Evolutionary conservation across 306 rosid genomes (phyloP).

Genomic region (Cicer bijugum): DNA sequence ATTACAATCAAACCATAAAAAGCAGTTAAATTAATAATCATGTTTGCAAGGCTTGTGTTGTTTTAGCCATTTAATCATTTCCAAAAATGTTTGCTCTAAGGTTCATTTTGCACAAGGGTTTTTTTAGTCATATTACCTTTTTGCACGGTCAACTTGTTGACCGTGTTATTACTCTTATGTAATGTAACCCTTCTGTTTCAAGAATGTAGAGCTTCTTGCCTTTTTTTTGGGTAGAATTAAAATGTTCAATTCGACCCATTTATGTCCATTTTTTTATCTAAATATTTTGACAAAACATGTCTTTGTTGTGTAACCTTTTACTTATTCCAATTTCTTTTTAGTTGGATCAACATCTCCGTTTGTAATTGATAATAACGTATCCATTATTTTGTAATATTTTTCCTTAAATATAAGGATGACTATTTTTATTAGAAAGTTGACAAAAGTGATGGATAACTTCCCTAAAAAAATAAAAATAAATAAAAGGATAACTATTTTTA

Average conservation of each 20-base stretch:
- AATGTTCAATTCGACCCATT: constrained; percentile 43
- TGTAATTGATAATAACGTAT: not conserved
- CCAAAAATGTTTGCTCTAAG: constrained; percentile 56
- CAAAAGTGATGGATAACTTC: too few relatives aligned
- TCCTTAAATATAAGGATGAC: too few relatives aligned
- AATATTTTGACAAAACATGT: constrained; percentile 44
- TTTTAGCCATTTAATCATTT: constrained; percentile 39
- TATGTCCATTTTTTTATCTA: constrained; percentile 37
- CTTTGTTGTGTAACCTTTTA: constrained; percentile 49
- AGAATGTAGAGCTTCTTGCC: not conserved
- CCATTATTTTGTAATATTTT: not conserved
- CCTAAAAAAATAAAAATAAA: too few relatives aligned
- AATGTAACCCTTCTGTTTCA: constrained; percentile 50
- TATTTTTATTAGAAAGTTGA: too few relatives aligned
- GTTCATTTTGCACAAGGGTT: constrained; percentile 61
- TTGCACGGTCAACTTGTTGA: constrained; percentile 59
- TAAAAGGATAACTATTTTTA: too few relatives aligned
- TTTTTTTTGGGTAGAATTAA: constrained; percentile 27
- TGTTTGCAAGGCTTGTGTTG: constrained; percentile 56
- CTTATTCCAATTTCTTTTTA: constrained; percentile 15
- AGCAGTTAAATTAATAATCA: constrained; percentile 31
- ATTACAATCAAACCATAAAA: not conserved
- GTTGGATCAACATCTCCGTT: not conserved
- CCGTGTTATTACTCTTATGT: constrained; percentile 46
- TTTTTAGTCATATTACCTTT: constrained; percentile 48